Conservation (phyloP, 176 grass and related monocot genomes). For the Areca catechu region DNA sequence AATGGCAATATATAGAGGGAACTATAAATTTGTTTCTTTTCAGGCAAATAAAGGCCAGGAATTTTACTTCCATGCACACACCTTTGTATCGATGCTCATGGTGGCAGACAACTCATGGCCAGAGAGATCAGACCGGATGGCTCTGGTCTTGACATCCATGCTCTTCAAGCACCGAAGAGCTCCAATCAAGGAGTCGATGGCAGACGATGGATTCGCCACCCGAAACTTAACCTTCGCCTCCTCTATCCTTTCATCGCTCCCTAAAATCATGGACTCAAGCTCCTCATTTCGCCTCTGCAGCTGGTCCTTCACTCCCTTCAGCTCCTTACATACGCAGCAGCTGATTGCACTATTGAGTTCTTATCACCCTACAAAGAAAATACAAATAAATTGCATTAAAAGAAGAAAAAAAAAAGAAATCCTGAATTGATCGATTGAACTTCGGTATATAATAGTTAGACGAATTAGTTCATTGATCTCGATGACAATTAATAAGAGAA, state of each 20-base stretch:
- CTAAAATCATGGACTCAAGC: conserved; percentile 45
- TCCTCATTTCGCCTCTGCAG: conserved; percentile 45
- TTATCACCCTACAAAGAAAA: conserved; percentile 43
- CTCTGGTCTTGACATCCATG: conserved; percentile 59
- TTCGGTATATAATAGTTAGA: too few species aligned
- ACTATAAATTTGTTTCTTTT: background rate
- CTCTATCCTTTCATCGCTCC: conserved; percentile 30
- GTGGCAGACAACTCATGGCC: conserved; percentile 25
- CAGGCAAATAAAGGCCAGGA: too few species aligned
- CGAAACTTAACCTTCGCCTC: conserved; percentile 50
- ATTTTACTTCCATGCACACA: conserved; percentile 7
- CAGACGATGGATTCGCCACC: conserved; percentile 44
- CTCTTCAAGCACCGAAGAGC: conserved; percentile 48
- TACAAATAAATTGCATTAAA: too few species aligned
- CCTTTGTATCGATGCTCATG: conserved; percentile 73
- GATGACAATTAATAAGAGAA: too few species aligned
- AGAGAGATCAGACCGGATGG: conserved; percentile 36
- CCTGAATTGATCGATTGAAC: too few species aligned
- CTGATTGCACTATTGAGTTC: conserved; percentile 77
- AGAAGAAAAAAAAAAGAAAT: too few species aligned
- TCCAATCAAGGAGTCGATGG: conserved; percentile 65
- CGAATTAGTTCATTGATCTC: too few species aligned
- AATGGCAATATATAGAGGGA: too few species aligned
- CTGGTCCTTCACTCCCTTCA: conserved; percentile 38
- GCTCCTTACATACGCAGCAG: conserved; percentile 53